Percentiles rank a stretch among this genome's conserved stretches.
Evolutionary conservation across 306 rosid species (phyloP).

Genomic region (Medicago ruthenica): DNA sequence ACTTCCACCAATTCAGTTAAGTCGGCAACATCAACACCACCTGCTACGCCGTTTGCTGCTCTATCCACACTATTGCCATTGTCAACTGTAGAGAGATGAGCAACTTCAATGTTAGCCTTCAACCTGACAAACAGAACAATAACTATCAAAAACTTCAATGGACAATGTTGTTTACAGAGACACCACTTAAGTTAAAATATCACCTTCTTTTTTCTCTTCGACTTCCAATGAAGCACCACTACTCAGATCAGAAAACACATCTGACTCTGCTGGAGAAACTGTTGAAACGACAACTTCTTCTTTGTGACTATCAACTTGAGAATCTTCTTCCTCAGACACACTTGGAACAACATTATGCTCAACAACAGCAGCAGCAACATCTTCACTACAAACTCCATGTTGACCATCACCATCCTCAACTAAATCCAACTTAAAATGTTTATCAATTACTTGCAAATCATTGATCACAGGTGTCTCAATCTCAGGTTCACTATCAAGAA

Average conservation of each 20-base stretch:
- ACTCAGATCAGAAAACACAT: constrained; percentile 32
- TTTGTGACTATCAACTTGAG: constrained; percentile 29
- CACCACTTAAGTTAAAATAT: constrained; percentile 33
- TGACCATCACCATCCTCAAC: constrained; percentile 44
- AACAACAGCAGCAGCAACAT: constrained; percentile 24
- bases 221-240: constrained; percentile 35
- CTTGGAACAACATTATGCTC: constrained; percentile 31
- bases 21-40: constrained; percentile 15
- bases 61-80: constrained; percentile 26
- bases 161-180: constrained; percentile 37
- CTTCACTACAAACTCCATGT: constrained; percentile 24
- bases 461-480: constrained; percentile 27
- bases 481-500: constrained; percentile 32
- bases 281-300: constrained; percentile 30
- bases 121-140: constrained; percentile 52
- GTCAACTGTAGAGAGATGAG: constrained; percentile 59
- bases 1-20: constrained; percentile 23
- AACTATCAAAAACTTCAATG: constrained; percentile 48
- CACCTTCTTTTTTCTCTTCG: constrained; percentile 52
- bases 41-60: constrained; percentile 12
- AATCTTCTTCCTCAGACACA: constrained; percentile 30
- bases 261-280: constrained; percentile 10
- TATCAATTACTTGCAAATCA: constrained; percentile 27
- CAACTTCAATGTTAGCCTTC: constrained; percentile 62
- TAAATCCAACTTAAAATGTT: constrained; percentile 34